These are phyloP conservation scores for Pseudogymnoascus destructans DNA, from an alignment of 2,329 filamentous ascomycete species.

Conservation along the genomic window DNA sequence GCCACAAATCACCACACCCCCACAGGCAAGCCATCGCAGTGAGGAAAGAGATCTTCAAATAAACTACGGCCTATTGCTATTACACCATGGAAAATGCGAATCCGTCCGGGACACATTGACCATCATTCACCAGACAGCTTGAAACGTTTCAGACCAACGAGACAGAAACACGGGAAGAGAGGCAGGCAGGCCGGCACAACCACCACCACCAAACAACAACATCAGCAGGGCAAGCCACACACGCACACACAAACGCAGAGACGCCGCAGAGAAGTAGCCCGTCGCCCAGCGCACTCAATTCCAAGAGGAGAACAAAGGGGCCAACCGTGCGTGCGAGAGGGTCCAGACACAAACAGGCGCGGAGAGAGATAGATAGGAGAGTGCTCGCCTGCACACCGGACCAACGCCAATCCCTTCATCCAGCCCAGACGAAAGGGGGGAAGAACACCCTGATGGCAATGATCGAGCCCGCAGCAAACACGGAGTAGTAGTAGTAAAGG, in stretches of 20 bases:
- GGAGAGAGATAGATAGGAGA: slow-evolving; percentile 3
- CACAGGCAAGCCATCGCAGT: background rate
- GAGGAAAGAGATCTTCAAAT: slow-evolving; percentile 24
- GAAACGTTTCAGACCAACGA: slow-evolving; percentile 10
- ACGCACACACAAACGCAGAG: background rate
- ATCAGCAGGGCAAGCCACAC: slow-evolving; percentile 5
- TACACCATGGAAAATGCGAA: slow-evolving; percentile 28
- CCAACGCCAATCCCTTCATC: background rate
- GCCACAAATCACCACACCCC: background rate
- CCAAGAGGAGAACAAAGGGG: background rate
- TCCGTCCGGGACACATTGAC: slow-evolving; percentile 6
- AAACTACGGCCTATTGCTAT: slow-evolving; percentile 29
- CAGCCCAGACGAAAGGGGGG: background rate
- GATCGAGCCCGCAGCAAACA: background rate
- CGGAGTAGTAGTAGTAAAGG: background rate
- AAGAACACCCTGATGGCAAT: background rate
- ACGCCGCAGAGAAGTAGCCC: slow-evolving; percentile 1
- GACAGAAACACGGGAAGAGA: slow-evolving; percentile 11
- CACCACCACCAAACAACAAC: background rate
- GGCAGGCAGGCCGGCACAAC: slow-evolving; percentile 1
- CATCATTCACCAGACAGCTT: slow-evolving; percentile 3
- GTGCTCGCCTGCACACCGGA: background rate
- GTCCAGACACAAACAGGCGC: slow-evolving; percentile 6
- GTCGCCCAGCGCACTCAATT: slow-evolving; percentile 1
- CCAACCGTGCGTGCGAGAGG: background rate